These are phyloP conservation scores for Beauveria pseudobassiana DNA, from an alignment of 2,329 filamentous ascomycete genomes.

Conservation along the genomic window DNA sequence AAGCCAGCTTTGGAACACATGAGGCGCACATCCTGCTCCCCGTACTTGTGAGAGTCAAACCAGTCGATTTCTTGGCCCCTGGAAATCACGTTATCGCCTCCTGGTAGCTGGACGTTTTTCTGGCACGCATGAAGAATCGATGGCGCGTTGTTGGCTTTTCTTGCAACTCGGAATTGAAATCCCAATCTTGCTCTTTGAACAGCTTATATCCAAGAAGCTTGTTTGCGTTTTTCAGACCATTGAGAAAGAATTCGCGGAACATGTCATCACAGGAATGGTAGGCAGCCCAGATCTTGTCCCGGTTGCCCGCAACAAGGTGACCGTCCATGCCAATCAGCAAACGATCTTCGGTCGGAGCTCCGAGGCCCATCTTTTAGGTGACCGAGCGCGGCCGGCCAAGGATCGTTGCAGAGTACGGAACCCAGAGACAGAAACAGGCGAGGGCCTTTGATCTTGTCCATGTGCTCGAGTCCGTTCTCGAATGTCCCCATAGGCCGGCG, in stretches of 20 bases:
- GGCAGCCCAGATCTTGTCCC: constrained; percentile 32
- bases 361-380: constrained; percentile 30
- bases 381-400: constrained; percentile 26
- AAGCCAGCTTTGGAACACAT: constrained; percentile 34
- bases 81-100: constrained; percentile 20
- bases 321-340: constrained; percentile 36
- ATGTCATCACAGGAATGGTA: constrained; percentile 31
- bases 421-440: constrained; percentile 34
- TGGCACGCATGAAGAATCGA: constrained; percentile 32
- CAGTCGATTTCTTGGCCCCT: constrained; percentile 32
- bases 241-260: constrained; percentile 30
- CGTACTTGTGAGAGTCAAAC: constrained; percentile 38
- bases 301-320: constrained; percentile 25
- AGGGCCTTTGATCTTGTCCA: constrained; percentile 22
- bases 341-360: constrained; percentile 26
- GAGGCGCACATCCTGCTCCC: constrained; percentile 26
- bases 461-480: constrained; percentile 26
- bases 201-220: constrained; percentile 25
- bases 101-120: constrained; percentile 23
- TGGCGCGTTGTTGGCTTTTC: constrained; percentile 29
- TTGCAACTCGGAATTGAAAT: constrained; percentile 29
- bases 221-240: constrained; percentile 32
- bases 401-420: constrained; percentile 35
- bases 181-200: constrained; percentile 31
- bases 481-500: constrained; percentile 34